Evolutionary conservation across 108 stramenopile species (phyloP), one percentile per base, ranked within the genome.

Genomic region (Cylindrotheca fusiformis): DNA sequence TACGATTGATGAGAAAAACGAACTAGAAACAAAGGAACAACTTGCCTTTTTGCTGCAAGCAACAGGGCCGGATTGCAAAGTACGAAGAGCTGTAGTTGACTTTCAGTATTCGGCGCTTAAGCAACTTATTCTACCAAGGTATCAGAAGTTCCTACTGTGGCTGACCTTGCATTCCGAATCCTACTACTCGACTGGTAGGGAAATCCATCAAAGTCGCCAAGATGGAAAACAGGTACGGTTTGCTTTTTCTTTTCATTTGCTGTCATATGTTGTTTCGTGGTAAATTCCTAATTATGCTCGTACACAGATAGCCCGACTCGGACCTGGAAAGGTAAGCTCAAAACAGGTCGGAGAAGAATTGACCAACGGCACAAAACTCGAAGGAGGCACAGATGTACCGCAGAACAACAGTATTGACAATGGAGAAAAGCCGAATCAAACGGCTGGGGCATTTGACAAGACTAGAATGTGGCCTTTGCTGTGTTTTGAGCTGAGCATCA

Each of bases 291-390:
- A n/a, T n/a, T n/a, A n/a, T n/a, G n/a, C n/a, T n/a, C n/a, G n/a
- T n/a, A n/a, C n/a, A n/a, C n/a, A n/a, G n/a, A n/a, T n/a, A 12
- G 36, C 19, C 36, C 52, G 60, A 57, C 32, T 53, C 2, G 41
- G 81, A 0, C 50, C 73, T 12, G 83, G 74, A 12, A 81, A 87
- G 52, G 75, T 89, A 55, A 91, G 88, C 52, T 91, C 89, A 20
- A 91, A 91, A 44, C 86, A 90, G 63, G 62, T 91, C 21, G 93
- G 93, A 26, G 90, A 95, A 50, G 82, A 83, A 26, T 69, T 95
- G 24, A 72, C 74, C 27, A 82, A 78, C n/a, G 74, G 68, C 10
- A 60, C 76, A 27, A 79, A 76, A 50, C 23, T 28, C 20, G 69
- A 69, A 26, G 48, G 28, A 23, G 50, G 66, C 55, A 36, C 27